phyloP scores from a whole-genome alignment of 208 protist species.

The Trypanosoma vivax region DNA sequence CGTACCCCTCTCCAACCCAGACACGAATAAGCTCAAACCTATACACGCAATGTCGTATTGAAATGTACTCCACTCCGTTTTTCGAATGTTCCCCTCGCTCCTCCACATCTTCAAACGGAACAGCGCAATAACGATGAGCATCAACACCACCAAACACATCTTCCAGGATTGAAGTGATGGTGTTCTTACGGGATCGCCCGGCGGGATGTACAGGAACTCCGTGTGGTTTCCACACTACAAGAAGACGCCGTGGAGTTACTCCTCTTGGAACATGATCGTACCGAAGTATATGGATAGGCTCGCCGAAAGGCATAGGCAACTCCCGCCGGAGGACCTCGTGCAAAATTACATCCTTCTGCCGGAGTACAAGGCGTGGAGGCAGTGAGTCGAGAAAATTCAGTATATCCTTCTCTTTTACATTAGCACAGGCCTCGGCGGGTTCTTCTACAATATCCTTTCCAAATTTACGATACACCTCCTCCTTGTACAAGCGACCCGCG shows the following conservation, averaged over 20 bases:
- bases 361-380: constrained; percentile 39
- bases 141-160: constrained; percentile 74
- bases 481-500: constrained; percentile 32
- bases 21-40: constrained; percentile 71
- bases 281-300: constrained; percentile 40
- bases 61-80: constrained; percentile 24
- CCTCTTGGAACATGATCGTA: constrained; percentile 23
- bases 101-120: background rate
- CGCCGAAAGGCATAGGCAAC: constrained; percentile 74
- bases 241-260: constrained; percentile 17
- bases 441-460: background rate
- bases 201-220: constrained; percentile 87
- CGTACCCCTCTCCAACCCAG: constrained; percentile 25
- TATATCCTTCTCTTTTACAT: constrained; percentile 8
- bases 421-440: background rate
- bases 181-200: constrained; percentile 89
- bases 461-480: constrained; percentile 21
- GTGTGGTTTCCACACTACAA: constrained; percentile 65
- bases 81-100: background rate
- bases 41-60: constrained; percentile 31
- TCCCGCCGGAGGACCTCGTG: constrained; percentile 92
- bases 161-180: constrained; percentile 83
- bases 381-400: background rate
- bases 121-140: constrained; percentile 22
- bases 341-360: constrained; percentile 68